A percentile compares a stretch with the other conserved stretches of the same genome.
These are phyloP conservation scores for Fusarium ambrosium DNA, from an alignment of 2,329 filamentous ascomycete species.

Conservation along the genomic window DNA sequence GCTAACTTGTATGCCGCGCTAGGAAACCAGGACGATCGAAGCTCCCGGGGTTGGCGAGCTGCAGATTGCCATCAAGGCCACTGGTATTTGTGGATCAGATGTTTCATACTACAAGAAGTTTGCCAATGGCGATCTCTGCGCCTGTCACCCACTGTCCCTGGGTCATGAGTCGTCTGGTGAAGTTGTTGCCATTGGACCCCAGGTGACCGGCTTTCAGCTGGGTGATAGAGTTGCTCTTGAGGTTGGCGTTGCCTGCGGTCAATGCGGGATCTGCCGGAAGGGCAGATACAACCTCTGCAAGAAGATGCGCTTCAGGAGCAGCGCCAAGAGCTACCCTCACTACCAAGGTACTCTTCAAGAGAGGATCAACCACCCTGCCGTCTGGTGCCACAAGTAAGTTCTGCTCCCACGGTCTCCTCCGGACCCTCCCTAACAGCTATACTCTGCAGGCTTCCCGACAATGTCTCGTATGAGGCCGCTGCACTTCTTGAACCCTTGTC, in stretches of 20 bases:
- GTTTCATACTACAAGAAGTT: conserved; percentile 81
- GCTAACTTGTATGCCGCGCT: conserved; percentile 30
- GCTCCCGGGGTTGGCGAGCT: conserved; percentile 67
- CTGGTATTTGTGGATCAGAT: conserved; percentile 78
- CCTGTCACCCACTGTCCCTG: conserved; percentile 73
- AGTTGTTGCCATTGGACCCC: conserved; percentile 68
- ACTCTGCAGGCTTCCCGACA: conserved; percentile 65
- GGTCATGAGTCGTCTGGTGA: conserved; percentile 73
- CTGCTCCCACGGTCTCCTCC: not conserved
- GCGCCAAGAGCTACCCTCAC: conserved; percentile 73
- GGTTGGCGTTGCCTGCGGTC: conserved; percentile 67
- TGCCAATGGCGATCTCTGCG: conserved; percentile 77
- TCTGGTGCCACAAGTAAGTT: conserved; percentile 72
- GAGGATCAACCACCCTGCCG: conserved; percentile 72
- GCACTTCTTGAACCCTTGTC: conserved; percentile 73
- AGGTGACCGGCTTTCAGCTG: conserved; percentile 64
- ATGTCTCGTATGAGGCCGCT: conserved; percentile 70
- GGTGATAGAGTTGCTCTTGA: conserved; percentile 72
- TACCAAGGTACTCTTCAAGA: conserved; percentile 74
- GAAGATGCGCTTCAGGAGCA: conserved; percentile 72
- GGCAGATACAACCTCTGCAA: conserved; percentile 74
- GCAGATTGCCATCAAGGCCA: conserved; percentile 74
- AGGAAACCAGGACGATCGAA: conserved; percentile 66
- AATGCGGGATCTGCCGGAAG: conserved; percentile 64
- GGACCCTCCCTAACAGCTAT: conserved; percentile 14